These are phyloP conservation scores for Thalassiosira sp. DNA, from an alignment of 352 stramenopile species.

Conservation along the genomic window DNA sequence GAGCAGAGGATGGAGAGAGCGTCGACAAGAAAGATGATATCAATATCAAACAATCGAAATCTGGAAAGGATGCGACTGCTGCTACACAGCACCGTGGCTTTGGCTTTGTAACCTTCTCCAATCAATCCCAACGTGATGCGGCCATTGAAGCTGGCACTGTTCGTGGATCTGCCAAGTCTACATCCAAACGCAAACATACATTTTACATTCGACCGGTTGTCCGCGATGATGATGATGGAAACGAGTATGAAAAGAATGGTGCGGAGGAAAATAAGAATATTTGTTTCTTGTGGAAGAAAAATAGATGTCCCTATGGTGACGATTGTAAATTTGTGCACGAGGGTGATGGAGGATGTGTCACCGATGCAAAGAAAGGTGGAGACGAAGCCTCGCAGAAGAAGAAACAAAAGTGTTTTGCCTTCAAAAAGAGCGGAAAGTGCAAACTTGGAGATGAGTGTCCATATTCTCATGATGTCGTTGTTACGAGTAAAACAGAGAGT, in stretches of 20 bases:
- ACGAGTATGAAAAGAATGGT: neutral
- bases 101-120: constrained; percentile 69
- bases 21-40: constrained; percentile 12
- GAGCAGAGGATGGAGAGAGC: constrained; percentile 3
- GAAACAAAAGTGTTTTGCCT: constrained; percentile 73
- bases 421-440: constrained; percentile 69
- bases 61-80: neutral
- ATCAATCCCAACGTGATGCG: constrained; percentile 14
- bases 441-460: constrained; percentile 64
- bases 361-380: constrained; percentile 7
- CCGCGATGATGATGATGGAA: constrained; percentile 21
- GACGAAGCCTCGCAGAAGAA: constrained; percentile 42
- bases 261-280: constrained; percentile 39
- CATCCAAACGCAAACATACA: constrained; percentile 63
- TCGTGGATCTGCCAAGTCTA: constrained; percentile 49
- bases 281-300: constrained; percentile 71
- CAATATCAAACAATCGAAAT: constrained; percentile 25
- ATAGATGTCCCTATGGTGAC: constrained; percentile 71
- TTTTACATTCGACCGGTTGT: constrained; percentile 66
- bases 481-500: constrained; percentile 1
- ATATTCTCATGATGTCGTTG: constrained; percentile 70
- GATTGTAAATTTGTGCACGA: constrained; percentile 73
- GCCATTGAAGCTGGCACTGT: constrained; percentile 58
- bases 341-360: constrained; percentile 57
- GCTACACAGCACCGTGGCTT: constrained; percentile 66